phyloP scores from a whole-genome alignment of 257 asterid species.

The Nicotiana obtusifolia region DNA sequence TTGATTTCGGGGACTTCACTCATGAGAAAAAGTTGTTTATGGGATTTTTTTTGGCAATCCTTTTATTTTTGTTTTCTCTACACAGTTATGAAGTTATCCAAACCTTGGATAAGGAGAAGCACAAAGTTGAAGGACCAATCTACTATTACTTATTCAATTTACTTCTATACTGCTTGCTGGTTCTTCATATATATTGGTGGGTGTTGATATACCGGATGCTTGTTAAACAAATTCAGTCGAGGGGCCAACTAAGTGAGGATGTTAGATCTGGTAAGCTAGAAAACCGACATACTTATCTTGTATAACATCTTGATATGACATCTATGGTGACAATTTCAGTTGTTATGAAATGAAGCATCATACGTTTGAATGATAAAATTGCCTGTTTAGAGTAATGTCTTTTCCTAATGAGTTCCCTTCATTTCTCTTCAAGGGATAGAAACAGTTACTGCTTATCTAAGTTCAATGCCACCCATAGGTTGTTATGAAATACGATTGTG shows the following conservation, averaged over 20 bases:
- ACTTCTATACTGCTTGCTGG: constrained; percentile 27
- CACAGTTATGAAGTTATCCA: constrained; percentile 24
- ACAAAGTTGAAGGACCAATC: background rate
- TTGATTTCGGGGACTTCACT: background rate
- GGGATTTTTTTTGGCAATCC: background rate
- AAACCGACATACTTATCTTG: too few species aligned
- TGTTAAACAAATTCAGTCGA: constrained; percentile 19
- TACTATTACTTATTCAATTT: constrained; percentile 19
- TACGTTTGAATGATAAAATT: background rate
- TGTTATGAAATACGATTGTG: too few species aligned
- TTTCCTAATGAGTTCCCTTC: background rate
- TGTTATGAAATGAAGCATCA: too few species aligned
- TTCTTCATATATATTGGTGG: constrained; percentile 28
- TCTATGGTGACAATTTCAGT: too few species aligned
- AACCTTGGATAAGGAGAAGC: constrained; percentile 8
- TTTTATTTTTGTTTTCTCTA: background rate
- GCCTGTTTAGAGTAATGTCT: background rate
- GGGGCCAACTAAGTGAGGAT: constrained; percentile 27
- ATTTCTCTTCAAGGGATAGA: background rate
- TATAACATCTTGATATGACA: too few species aligned
- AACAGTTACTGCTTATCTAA: background rate
- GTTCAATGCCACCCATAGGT: too few species aligned
- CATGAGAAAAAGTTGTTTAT: background rate
- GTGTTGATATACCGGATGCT: constrained; percentile 18
- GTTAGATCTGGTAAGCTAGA: constrained; percentile 28